A percentile compares a stretch with the other conserved stretches of the same genome.
Evolutionary conservation across 202 grass and related monocot species (phyloP).

Genomic region (Dendrocalamus latiflorus): DNA sequence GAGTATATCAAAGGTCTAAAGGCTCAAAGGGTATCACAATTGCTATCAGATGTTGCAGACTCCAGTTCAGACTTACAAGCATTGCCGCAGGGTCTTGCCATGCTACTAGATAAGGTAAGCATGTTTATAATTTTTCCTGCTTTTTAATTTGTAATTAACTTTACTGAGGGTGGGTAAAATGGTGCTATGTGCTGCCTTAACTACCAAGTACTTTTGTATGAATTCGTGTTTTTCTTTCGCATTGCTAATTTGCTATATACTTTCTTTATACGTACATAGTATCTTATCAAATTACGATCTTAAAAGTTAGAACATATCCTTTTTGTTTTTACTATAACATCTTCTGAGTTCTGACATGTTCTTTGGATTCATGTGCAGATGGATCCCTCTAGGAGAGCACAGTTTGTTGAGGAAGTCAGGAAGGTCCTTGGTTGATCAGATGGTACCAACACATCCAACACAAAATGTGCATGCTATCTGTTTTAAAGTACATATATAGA

Average conservation of each 20-base stretch:
- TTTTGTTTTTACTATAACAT: not conserved
- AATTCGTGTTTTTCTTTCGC: not conserved
- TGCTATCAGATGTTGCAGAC: constrained; percentile 44
- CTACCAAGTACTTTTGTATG: too few relatives aligned
- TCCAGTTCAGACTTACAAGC: constrained; percentile 55
- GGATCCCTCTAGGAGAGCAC: constrained; percentile 57
- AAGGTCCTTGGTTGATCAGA: constrained; percentile 42
- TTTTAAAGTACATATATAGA: too few relatives aligned
- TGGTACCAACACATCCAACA: constrained; percentile 22
- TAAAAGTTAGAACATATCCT: not conserved
- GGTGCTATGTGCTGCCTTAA: too few relatives aligned
- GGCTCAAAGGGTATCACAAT: constrained; percentile 53
- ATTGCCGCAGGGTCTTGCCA: too few relatives aligned
- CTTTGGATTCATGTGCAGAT: constrained; percentile 45
- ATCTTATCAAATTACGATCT: not conserved
- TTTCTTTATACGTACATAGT: too few relatives aligned
- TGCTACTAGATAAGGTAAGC: too few relatives aligned
- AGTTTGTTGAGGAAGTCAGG: constrained; percentile 52
- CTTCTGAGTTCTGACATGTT: not conserved
- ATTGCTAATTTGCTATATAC: too few relatives aligned
- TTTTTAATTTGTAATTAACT: too few relatives aligned
- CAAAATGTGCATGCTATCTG: constrained; percentile 23
- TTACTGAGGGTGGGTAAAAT: too few relatives aligned
- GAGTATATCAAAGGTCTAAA: constrained; percentile 63
- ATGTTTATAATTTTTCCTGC: too few relatives aligned